Base-by-base conservation (phyloP, 75 land plant genomes). In the Azolla pinnata region DNA sequence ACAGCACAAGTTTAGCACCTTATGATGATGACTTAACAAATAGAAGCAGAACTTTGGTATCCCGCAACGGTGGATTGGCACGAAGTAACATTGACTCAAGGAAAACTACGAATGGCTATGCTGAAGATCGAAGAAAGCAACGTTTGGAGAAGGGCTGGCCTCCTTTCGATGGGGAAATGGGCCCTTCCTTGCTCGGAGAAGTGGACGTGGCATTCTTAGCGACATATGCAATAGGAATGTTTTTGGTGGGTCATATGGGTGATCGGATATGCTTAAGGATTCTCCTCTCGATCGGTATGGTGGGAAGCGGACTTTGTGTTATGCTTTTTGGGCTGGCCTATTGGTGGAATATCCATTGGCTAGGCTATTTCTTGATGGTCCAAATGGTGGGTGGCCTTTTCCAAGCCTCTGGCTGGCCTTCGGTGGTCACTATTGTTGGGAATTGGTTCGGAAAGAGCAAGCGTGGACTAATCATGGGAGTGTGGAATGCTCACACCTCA, bases 181-280 rank as follows among this genome's bases (percentile, higher is more conserved):
- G 89, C 27, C 79, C 83, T 8, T 57, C 70, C 0, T 55, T 67
- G 44, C 69, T 86, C 14, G 83, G 83, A 1, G 81, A 74, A 56
- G 67, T 80, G 21, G 90, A 86, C 46, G 63, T 86, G 8, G 83
- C 90, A 0, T 83, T 83, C 34, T 74, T 83, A 14, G 73, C 81
- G 0, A 78, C 69, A 38, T 86, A 86, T 54, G 67, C 90, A 0
- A 25, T 77, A 31, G 90, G 90, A 10, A 86, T 86, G 90, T 86
- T 71, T 55, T 71, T 82, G 35, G 80, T 83, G 0, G 85, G 85
- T 9, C 90, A 86, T 63, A 38, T 86, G 16, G 90, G 90, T 2
- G 83, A 86, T 42, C 63, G 45, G 0, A 33, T 82, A 46, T 69
- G 77, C 44, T 67, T 82, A 17, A 54, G 83, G 51, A 29, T 58